These are phyloP conservation scores for Sarocladiaceae sp. DNA, from an alignment of 2,329 filamentous ascomycete species.

Conservation along the genomic window DNA sequence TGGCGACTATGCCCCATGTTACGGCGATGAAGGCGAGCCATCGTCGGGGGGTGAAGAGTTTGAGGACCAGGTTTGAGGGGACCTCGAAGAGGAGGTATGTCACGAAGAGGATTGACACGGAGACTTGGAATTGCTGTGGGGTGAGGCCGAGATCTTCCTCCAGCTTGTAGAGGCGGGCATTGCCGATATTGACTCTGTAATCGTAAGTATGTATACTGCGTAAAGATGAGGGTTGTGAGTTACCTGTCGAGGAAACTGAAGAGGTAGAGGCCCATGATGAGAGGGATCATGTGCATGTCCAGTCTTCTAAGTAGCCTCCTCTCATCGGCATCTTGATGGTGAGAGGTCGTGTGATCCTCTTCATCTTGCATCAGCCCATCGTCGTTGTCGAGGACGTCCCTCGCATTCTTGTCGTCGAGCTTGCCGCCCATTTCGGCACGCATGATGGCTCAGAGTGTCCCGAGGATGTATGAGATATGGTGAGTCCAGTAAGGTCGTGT, in stretches of 20 bases:
- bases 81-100: constrained; percentile 61
- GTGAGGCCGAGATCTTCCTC: constrained; percentile 58
- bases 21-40: constrained; percentile 63
- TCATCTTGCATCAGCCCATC: constrained; percentile 9
- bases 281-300: constrained; percentile 59
- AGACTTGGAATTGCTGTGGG: constrained; percentile 63
- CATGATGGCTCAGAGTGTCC: too few species aligned
- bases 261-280: constrained; percentile 67
- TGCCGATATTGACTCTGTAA: constrained; percentile 66
- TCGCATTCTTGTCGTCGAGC: background rate
- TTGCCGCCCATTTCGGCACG: background rate
- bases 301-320: constrained; percentile 59
- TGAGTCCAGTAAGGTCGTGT: too few species aligned
- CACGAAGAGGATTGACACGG: constrained; percentile 64
- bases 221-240: constrained; percentile 14
- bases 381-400: background rate
- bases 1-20: constrained; percentile 65
- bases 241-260: constrained; percentile 72
- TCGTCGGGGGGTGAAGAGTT: constrained; percentile 56
- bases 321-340: constrained; percentile 32
- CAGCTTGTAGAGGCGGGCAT: constrained; percentile 62
- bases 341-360: too few species aligned
- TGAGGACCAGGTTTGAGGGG: constrained; percentile 61
- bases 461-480: too few species aligned
- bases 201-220: background rate